These are phyloP conservation scores for Phytophthora sojae DNA, from an alignment of 352 stramenopile species.

Conservation along the genomic window DNA sequence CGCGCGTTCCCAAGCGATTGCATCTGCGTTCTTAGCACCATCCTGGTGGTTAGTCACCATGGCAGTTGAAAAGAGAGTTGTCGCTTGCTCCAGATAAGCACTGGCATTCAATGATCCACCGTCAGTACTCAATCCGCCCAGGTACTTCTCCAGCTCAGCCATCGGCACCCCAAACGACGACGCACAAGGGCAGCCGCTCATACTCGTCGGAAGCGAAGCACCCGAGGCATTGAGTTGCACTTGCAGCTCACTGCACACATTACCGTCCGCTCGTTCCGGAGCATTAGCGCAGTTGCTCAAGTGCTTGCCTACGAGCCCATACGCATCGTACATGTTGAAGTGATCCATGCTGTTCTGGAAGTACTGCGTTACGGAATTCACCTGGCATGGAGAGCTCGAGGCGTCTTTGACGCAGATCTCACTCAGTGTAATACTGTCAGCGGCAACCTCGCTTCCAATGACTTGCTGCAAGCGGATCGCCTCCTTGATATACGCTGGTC, in stretches of 20 bases:
- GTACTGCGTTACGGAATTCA: constrained; percentile 69
- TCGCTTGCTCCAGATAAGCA: constrained; percentile 51
- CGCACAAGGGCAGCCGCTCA: constrained; percentile 73
- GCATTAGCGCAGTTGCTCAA: constrained; percentile 47
- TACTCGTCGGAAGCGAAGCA: constrained; percentile 52
- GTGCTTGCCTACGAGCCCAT: constrained; percentile 53
- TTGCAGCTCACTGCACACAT: constrained; percentile 50
- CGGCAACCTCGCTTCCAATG: constrained; percentile 32
- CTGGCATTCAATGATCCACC: constrained; percentile 26
- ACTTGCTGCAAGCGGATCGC: constrained; percentile 62
- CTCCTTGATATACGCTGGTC: constrained; percentile 58
- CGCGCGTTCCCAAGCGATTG: constrained; percentile 71
- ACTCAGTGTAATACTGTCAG: constrained; percentile 34
- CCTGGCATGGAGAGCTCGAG: constrained; percentile 49
- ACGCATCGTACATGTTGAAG: constrained; percentile 60
- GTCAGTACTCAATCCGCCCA: constrained; percentile 50
- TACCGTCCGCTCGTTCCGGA: constrained; percentile 30
- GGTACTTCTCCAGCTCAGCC: constrained; percentile 61
- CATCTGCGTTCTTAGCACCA: constrained; percentile 42
- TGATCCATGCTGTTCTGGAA: constrained; percentile 68
- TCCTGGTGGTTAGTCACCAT: constrained; percentile 66
- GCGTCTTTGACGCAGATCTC: constrained; percentile 72
- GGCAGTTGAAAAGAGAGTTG: constrained; percentile 52
- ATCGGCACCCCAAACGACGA: constrained; percentile 68
- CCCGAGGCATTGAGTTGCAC: constrained; percentile 34